Evolutionary conservation across 345 rosid species (phyloP).

Genomic region (Stellera chamaejasme): DNA sequence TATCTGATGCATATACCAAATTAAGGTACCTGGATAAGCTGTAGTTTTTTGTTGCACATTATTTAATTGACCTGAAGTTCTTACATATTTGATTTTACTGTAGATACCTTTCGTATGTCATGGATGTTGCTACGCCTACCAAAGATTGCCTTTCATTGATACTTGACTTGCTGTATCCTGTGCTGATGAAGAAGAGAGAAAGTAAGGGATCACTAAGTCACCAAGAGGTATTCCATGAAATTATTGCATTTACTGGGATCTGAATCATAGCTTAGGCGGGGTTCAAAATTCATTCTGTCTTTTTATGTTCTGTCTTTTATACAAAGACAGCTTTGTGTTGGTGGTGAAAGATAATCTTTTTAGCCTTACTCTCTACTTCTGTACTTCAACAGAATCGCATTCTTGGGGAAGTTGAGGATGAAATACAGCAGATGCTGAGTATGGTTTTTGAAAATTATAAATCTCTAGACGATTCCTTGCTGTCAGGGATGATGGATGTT

Average conservation of each 20-base stretch:
- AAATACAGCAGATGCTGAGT: slow-evolving; percentile 69
- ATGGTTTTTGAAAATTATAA: slow-evolving; percentile 81
- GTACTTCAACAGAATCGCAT: slow-evolving; percentile 61
- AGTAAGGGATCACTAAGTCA: slow-evolving; percentile 68
- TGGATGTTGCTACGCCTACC: slow-evolving; percentile 98
- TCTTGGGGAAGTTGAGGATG: slow-evolving; percentile 80
- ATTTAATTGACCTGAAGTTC: background rate
- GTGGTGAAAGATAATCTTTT: too few relatives aligned
- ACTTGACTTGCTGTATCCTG: slow-evolving; percentile 62
- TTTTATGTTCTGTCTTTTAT: too few relatives aligned
- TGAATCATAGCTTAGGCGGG: too few relatives aligned
- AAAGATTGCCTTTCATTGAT: slow-evolving; percentile 76
- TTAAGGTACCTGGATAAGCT: slow-evolving; percentile 42
- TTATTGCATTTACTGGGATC: too few relatives aligned
- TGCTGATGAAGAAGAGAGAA: slow-evolving; percentile 49
- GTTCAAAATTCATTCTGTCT: too few relatives aligned
- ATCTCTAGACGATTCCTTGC: slow-evolving; percentile 63
- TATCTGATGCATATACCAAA: slow-evolving; percentile 84
- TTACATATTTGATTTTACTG: slow-evolving; percentile 11
- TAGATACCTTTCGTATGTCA: slow-evolving; percentile 89
- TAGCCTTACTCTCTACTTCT: too few relatives aligned
- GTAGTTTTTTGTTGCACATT: slow-evolving; percentile 5
- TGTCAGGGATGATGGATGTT: slow-evolving; percentile 67
- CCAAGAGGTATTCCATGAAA: slow-evolving; percentile 62
- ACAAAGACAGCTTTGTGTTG: too few relatives aligned